Evolutionary conservation across 2,329 filamentous ascomycete species (phyloP).

Genomic region (Aspergillus pseudoglaucus): DNA sequence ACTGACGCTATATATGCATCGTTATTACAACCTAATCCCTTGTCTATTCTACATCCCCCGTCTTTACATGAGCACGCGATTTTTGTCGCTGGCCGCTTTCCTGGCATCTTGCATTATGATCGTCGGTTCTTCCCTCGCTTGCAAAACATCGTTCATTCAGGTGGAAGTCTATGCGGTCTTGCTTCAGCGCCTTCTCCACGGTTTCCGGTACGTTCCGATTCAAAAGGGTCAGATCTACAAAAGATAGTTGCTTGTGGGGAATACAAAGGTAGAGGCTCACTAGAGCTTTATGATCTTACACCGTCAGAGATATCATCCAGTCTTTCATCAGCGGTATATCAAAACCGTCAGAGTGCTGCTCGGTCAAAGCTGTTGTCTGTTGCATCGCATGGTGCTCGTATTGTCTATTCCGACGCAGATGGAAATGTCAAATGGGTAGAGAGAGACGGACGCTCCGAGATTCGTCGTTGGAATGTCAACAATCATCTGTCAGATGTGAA

Average conservation of each 20-base stretch:
- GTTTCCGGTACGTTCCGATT: conserved; percentile 40
- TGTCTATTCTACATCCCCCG: conserved; percentile 74
- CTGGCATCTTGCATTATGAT: conserved; percentile 83
- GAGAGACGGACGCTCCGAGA: conserved; percentile 60
- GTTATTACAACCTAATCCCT: conserved; percentile 71
- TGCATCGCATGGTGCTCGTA: conserved; percentile 69
- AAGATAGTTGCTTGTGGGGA: conserved; percentile 78
- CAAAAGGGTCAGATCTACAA: conserved; percentile 46
- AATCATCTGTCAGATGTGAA: conserved; percentile 21
- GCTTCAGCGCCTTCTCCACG: conserved; percentile 54
- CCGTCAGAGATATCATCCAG: conserved; percentile 21
- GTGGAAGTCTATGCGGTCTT: conserved; percentile 69
- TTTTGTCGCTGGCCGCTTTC: conserved; percentile 82
- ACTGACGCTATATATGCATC: conserved; percentile 54
- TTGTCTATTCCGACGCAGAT: conserved; percentile 77
- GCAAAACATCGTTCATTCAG: conserved; percentile 73
- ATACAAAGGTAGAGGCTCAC: conserved; percentile 83
- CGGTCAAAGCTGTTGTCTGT: conserved; percentile 76
- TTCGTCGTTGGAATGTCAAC: conserved; percentile 55
- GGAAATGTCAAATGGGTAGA: conserved; percentile 89
- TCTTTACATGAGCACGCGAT: conserved; percentile 65
- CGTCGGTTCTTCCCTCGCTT: conserved; percentile 75
- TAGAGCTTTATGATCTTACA: conserved; percentile 66
- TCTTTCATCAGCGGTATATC: conserved; percentile 39
- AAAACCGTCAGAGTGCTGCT: conserved; percentile 78